Conservation (phyloP, 129 eudicot genomes). For the Artemisia annua region DNA sequence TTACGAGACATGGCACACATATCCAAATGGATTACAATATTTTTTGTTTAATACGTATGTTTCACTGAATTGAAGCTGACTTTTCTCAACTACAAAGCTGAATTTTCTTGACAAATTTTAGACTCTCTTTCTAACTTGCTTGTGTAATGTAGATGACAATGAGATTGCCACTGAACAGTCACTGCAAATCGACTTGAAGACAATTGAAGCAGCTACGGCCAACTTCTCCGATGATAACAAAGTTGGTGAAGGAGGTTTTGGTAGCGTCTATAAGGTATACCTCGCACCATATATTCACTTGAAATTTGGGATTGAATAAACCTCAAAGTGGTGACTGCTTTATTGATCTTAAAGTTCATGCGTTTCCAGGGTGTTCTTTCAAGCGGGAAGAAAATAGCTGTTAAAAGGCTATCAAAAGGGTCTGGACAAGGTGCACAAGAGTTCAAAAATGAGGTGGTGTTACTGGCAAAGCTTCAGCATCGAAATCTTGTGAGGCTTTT, state of each 20-base stretch:
- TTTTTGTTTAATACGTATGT: too few species aligned
- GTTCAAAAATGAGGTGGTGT: constrained; percentile 34
- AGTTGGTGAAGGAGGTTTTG: constrained; percentile 44
- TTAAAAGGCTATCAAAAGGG: constrained; percentile 36
- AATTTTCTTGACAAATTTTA: too few species aligned
- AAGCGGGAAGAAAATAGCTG: constrained; percentile 31
- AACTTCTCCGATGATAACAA: constrained; percentile 32
- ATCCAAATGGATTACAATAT: too few species aligned
- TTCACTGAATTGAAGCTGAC: too few species aligned
- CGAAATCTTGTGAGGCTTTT: constrained; percentile 38
- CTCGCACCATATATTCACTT: background rate
- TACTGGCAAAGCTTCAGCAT: constrained; percentile 39
- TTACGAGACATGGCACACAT: too few species aligned
- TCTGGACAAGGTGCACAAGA: constrained; percentile 40
- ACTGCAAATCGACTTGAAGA: constrained; percentile 17
- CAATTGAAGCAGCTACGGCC: constrained; percentile 29
- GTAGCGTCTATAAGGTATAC: constrained; percentile 27
- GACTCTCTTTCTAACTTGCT: background rate
- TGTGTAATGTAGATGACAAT: constrained; percentile 7
- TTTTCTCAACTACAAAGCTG: too few species aligned
- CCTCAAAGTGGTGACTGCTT: too few species aligned
- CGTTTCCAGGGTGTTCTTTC: constrained; percentile 27
- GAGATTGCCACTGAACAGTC: constrained; percentile 21
- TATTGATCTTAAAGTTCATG: too few species aligned
- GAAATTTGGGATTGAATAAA: too few species aligned